phyloP scores from a whole-genome alignment of 495 filamentous ascomycete genomes.

The Xylaria bambusicola region DNA sequence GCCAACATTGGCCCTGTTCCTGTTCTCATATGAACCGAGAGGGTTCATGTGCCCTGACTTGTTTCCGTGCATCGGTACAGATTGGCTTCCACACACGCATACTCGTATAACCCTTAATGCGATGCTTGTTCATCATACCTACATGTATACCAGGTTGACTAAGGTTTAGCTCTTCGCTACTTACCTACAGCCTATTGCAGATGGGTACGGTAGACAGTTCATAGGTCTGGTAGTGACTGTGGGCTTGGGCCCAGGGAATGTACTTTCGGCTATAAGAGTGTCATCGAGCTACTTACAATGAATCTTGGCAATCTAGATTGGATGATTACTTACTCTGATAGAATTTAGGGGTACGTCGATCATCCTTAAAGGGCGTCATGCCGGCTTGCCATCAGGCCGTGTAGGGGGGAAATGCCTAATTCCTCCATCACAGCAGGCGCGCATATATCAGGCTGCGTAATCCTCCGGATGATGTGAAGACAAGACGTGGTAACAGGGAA shows the following conservation, averaged over 20 bases:
- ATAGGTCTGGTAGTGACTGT: no score
- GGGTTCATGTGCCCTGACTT: neutral
- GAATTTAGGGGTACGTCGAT: neutral
- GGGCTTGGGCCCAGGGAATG: no score
- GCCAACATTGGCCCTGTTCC: neutral
- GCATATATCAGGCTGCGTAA: neutral
- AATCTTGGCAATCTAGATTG: slow-evolving; percentile 15
- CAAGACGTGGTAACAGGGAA: neutral
- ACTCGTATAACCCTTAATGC: neutral
- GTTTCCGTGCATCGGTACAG: neutral
- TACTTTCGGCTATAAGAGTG: neutral
- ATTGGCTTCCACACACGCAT: neutral
- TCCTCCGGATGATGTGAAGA: neutral
- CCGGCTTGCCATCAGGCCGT: neutral
- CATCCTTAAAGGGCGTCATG: neutral
- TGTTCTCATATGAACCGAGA: neutral
- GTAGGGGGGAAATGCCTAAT: neutral
- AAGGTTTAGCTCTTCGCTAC: no score
- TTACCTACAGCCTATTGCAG: no score
- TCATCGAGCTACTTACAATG: neutral
- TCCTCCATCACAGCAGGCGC: neutral
- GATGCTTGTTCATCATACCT: no score
- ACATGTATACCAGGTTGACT: no score
- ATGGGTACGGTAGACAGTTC: no score
- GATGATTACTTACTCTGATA: neutral